Percentiles rank a stretch among this genome's conserved stretches.
These are phyloP conservation scores for Solanum habrochaites DNA, from an alignment of 257 asterid species.

Conservation along the genomic window DNA sequence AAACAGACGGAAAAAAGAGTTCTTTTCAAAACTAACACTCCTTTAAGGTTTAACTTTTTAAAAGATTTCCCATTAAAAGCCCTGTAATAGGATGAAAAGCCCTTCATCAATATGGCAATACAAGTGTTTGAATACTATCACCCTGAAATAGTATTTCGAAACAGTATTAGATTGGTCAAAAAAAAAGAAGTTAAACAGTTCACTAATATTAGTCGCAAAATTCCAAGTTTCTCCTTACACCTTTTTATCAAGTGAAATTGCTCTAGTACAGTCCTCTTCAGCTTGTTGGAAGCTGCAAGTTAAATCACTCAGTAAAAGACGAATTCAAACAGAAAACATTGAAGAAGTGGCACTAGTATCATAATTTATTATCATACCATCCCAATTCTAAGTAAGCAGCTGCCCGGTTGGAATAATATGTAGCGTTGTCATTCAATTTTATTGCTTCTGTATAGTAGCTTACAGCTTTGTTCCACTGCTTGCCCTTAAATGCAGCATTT, in stretches of 20 bases:
- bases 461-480: conserved; percentile 86
- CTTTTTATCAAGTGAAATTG: conserved; percentile 82
- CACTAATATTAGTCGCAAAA: background rate
- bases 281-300: conserved; percentile 79
- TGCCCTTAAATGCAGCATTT: conserved; percentile 82
- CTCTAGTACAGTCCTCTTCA: conserved; percentile 77
- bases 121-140: background rate
- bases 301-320: background rate
- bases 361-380: conserved; percentile 37
- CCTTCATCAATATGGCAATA: background rate
- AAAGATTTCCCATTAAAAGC: background rate
- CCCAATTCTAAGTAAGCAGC: conserved; percentile 95
- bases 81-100: background rate
- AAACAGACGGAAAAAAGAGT: background rate
- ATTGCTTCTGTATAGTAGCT: conserved; percentile 79
- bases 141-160: background rate
- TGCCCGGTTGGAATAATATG: conserved; percentile 84
- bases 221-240: conserved; percentile 20
- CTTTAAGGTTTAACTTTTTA: background rate
- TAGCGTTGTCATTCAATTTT: conserved; percentile 54
- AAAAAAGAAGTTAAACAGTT: background rate
- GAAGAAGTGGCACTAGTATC: background rate
- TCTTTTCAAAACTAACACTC: background rate
- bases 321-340: background rate
- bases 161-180: background rate